Evolutionary conservation across 495 filamentous ascomycete species (phyloP), one percentile per base, ranked within the genome.

Genomic region (Aspergillus baeticus): DNA sequence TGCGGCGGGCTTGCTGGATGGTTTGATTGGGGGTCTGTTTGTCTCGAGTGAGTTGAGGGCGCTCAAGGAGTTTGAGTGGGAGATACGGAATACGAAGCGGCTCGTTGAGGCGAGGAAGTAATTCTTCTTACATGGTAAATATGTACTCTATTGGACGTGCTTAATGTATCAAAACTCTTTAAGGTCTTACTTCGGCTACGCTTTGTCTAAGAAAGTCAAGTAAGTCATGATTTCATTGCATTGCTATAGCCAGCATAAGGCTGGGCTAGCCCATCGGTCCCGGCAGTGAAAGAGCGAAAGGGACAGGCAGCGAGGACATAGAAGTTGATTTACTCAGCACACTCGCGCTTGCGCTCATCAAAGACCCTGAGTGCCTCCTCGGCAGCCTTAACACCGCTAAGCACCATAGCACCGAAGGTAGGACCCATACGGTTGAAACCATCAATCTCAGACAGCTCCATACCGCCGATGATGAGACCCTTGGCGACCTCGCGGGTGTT

Each of bases 51-150:
- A 98, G 73, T 58, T 96, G 55, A 77, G 90, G 56, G 85, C 90
- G 13, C 72, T 98, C n/a, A 87, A 84, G 62, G 94, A 98, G 74
- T 98, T 97, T 72, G 85, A 94, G 63, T 96, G 91, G 87, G 95
- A 98, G 75, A 86, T 98, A 13, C 71, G 73, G 47, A 94, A 88
- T 72, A 87, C 87, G 33, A 84, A 71, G 57, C 65, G 63, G 22
- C 37, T 76, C 37, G 64, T 67, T 10, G 54, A 66, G 53, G 59
- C 50, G 52, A 6, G 58, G 61, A 8, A 63, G 63, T 53, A 41
- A 48, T 13, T 14, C 14, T 38, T 3, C 15, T 38, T 13, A 38
- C 3, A 29, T 29, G 3, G 26, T 29, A 29, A 29, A 4, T 8
- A 29, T 29, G 8, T 29, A 8, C 4, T 29, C 26, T 29, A 29